Percentiles rank a stretch among this genome's conserved stretches.
Evolutionary conservation across 768 basidiomycete species (phyloP).

Genomic region (Mycena epipterygia): DNA sequence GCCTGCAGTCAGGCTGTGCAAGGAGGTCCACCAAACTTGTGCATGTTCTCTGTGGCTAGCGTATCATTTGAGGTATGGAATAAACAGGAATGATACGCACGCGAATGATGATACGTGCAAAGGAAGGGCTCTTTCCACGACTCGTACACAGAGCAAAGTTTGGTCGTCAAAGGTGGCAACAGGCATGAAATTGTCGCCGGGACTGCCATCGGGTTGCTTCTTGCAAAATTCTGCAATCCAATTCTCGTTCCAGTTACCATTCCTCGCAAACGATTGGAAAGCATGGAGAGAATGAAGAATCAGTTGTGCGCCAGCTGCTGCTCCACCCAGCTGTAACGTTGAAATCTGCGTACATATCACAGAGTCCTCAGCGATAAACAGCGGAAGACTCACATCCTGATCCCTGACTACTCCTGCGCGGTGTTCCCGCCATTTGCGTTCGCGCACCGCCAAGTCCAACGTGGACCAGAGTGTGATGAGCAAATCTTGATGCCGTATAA

Average conservation of each 20-base stretch:
- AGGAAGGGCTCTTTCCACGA: conserved; percentile 7
- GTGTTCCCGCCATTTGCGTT: conserved; percentile 6
- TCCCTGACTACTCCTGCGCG: not conserved
- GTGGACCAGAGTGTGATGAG: conserved; percentile 8
- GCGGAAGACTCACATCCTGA: conserved; percentile 9
- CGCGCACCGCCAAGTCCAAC: conserved; percentile 5
- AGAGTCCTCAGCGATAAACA: not conserved
- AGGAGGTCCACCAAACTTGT: conserved; percentile 9
- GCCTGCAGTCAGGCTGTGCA: conserved; percentile 7
- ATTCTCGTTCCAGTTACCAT: not conserved
- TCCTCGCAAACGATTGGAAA: not conserved
- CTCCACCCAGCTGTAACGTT: conserved; percentile 3
- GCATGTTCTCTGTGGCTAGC: conserved; percentile 7
- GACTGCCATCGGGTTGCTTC: not conserved
- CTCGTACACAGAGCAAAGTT: conserved; percentile 14
- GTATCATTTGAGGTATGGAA: not conserved
- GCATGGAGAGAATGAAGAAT: conserved; percentile 16
- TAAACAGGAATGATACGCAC: conserved; percentile 2
- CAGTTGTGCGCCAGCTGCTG: conserved; percentile 9
- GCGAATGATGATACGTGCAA: conserved; percentile 7
- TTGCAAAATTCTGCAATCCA: conserved; percentile 14
- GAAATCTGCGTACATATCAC: conserved; percentile 5
- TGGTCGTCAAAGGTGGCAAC: conserved; percentile 13
- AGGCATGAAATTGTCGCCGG: not conserved
- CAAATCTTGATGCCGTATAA: conserved; percentile 9